Evolutionary conservation across 441 rosid genomes (phyloP), one percentile per base, ranked within the genome.

Genomic region (Mallotus japonicus): DNA sequence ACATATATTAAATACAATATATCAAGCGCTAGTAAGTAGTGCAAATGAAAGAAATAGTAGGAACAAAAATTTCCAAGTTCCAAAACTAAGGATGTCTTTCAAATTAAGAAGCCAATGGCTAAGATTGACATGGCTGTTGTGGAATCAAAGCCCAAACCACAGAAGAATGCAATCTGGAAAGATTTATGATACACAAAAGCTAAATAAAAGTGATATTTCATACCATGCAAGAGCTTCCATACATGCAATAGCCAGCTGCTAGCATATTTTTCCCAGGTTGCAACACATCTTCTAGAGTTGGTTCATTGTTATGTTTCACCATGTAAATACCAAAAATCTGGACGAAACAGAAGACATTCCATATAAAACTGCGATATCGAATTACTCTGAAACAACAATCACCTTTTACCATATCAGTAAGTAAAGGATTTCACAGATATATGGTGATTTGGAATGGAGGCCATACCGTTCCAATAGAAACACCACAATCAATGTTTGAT

Each of bases 181-280:
- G 8, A 17, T 14, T n/a, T 5, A 12, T 16, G 54, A 34, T n/a
- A 1, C 9, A 54, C 10, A 54, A 54, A 66, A 68, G 62, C n/a
- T 6, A 47, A 13, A 32, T 11, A 22, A 19, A 17, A 16, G 58
- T 55, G 40, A 15, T 54, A 37, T 19, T 24, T n/a, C 68, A 24
- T 95, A 95, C 99, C 92, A 85, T 91, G 90, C 99, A 92, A 55
- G 97, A 95, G 84, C 99, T 95, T 79, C 98, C 99, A 65, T 95
- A 95, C 98, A 95, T 91, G 89, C 99, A 95, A 75, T 93, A 95
- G 75, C 99, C 99, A 71, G 98, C 99, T 8, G 99, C 99, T 16
- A 91, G 67, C 93, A 95, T 87, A 59, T 92, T 84, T 77, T 80
- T 86, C 69, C 98, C 99, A 47, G 98, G 95, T 85, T 90, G 91